Evolutionary conservation across 768 basidiomycete species (phyloP), one percentile per base, ranked within the genome.

Genomic region (Leccinum boreale): DNA sequence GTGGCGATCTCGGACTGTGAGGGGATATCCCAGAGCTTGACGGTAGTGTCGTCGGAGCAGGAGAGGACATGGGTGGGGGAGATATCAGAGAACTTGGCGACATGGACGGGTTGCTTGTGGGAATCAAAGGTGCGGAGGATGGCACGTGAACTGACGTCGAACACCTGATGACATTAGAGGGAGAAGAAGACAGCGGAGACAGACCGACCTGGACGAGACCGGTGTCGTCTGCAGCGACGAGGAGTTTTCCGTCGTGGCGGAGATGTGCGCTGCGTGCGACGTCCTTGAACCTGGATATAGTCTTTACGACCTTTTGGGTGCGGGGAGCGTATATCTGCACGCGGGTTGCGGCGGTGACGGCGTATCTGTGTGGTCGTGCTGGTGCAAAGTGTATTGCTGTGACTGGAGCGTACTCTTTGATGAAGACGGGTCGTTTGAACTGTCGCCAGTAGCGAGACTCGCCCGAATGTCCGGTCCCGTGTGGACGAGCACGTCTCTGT

Each of bases 351-450:
- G 94, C 91, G 26, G 95, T 97, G 56, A 98, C 94, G 24, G 94
- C 96, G 78, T 95, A 98, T 68, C 90, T 80, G 71, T 99, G 94
- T 5, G 96, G 96, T 72, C 85, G 87, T 26, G 89, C 77, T 1
- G 85, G 85, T 1, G 92, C 85, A 74, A 98, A 98, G 70, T 98
- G 92, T 31, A 99, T 81, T 15, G 91, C 92, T 54, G 96, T 98
- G 64, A 99, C 87, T 15, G 95, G 94, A 0, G 94, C 93, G 70
- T 96, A 96, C 77, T 98, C 93, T 75, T 97, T 98, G 71, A 98
- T 83, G 72, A 98, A 99, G 1, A 98, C 90, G 3, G 92, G 92
- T 58, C 90, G 81, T 63, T 86, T 92, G 75, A 90, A 94, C 66
- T 89, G 86, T 48, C 92, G 82, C 92, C 92, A 94, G 72, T 90